phyloP scores from a whole-genome alignment of 1,139 yeast species.

The Sugiyamaella japonica region DNA sequence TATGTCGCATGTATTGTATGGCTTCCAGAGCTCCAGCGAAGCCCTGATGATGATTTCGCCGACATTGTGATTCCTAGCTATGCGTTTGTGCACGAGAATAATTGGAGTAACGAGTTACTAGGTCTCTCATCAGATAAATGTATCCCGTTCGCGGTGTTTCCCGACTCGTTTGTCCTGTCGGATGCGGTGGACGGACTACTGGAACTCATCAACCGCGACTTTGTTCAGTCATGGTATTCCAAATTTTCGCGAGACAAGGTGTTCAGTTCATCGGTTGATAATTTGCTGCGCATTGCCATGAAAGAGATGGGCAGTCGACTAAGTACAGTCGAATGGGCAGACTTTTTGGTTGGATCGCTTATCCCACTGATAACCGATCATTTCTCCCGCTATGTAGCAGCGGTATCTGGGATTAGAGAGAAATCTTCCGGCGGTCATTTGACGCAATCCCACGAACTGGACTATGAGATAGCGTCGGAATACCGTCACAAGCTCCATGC shows the following conservation, averaged over 20 bases:
- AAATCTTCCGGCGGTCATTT: conserved; percentile 34
- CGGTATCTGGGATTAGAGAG: conserved; percentile 45
- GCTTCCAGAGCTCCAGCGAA: conserved; percentile 22
- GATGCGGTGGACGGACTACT: conserved; percentile 55
- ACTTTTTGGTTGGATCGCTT: conserved; percentile 55
- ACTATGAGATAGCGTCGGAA: conserved; percentile 58
- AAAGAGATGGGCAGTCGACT: conserved; percentile 47
- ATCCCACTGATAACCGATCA: conserved; percentile 71
- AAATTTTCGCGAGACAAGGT: conserved; percentile 49
- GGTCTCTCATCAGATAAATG: conserved; percentile 27
- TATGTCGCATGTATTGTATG: conserved; percentile 23
- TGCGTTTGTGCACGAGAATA: conserved; percentile 25
- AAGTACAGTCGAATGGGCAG: conserved; percentile 53
- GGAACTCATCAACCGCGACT: conserved; percentile 56
- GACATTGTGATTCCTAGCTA: conserved; percentile 18
- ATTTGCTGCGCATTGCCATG: conserved; percentile 50
- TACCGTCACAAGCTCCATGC: conserved; percentile 58
- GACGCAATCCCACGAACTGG: conserved; percentile 51
- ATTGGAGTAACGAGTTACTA: conserved; percentile 31
- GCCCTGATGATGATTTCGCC: background rate
- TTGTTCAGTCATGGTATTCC: conserved; percentile 64
- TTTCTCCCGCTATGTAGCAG: conserved; percentile 52
- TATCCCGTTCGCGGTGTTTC: conserved; percentile 43
- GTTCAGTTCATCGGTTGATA: conserved; percentile 57
- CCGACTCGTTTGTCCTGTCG: conserved; percentile 55